phyloP scores from a whole-genome alignment of 305 asterid genomes.

The Solanum hybrid region DNA sequence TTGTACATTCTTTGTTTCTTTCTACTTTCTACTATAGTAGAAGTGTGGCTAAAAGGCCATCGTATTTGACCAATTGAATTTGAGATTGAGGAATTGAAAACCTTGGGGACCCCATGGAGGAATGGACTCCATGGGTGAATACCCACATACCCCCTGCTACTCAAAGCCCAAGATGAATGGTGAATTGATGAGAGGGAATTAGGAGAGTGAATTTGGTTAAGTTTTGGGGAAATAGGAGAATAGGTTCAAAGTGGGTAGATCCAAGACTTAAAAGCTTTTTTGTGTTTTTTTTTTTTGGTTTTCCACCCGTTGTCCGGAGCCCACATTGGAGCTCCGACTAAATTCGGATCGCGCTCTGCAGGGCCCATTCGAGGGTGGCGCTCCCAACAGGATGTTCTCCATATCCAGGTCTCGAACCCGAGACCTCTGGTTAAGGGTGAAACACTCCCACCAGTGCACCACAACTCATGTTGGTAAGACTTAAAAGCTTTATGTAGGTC shows the following conservation, averaged over 20 bases:
- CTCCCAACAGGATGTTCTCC: too few relatives aligned
- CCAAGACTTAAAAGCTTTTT: too few relatives aligned
- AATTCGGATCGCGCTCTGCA: too few relatives aligned
- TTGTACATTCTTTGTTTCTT: background rate
- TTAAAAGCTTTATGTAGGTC: background rate
- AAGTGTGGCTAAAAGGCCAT: background rate
- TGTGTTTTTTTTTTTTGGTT: too few relatives aligned
- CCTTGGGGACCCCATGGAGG: background rate
- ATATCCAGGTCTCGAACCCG: too few relatives aligned
- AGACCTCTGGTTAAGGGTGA: too few relatives aligned
- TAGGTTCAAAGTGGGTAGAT: background rate
- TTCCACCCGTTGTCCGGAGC: too few relatives aligned
- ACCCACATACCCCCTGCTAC: background rate
- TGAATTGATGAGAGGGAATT: background rate
- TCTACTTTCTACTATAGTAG: background rate
- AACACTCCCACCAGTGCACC: too few relatives aligned
- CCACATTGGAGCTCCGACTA: too few relatives aligned
- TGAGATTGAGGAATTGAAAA: background rate
- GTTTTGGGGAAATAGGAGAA: background rate
- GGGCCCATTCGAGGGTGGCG: too few relatives aligned
- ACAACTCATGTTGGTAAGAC: too few relatives aligned
- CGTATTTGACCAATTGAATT: background rate
- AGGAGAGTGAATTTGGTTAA: background rate
- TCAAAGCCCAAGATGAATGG: background rate
- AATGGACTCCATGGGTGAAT: background rate